These are phyloP conservation scores for Clavariopsis aquatica DNA, from an alignment of 495 filamentous ascomycete species.

Conservation along the genomic window DNA sequence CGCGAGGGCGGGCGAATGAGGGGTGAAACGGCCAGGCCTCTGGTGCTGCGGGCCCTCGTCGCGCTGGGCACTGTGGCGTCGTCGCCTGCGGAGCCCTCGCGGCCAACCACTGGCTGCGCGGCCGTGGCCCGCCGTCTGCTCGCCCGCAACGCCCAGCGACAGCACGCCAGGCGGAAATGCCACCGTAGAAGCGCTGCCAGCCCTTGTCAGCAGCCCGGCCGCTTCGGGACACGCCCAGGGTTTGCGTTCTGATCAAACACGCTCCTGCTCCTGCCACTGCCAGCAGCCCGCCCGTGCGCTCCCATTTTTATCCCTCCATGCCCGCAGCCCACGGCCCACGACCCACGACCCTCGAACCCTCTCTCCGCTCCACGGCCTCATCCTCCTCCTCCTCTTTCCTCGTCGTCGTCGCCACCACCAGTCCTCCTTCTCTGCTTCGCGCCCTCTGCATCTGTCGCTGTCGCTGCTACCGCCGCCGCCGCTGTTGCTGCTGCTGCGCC, in stretches of 20 bases:
- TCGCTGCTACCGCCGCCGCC: neutral
- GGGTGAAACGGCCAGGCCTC: conserved; percentile 19
- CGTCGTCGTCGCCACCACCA: too few relatives aligned
- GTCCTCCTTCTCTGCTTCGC: conserved; percentile 3
- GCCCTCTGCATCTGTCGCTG: neutral
- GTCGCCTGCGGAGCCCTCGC: neutral
- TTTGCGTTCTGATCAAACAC: neutral
- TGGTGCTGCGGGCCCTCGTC: neutral
- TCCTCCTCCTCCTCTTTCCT: neutral
- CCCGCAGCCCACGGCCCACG: too few relatives aligned
- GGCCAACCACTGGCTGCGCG: neutral
- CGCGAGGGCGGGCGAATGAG: neutral
- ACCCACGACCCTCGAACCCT: neutral
- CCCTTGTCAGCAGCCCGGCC: neutral
- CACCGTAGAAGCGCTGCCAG: too few relatives aligned
- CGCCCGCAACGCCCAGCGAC: conserved; percentile 10
- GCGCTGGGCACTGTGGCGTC: conserved; percentile 9
- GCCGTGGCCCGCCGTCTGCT: conserved; percentile 3
- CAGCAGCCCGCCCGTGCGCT: conserved; percentile 14
- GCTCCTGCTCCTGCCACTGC: neutral
- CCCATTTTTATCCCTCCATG: conserved; percentile 27
- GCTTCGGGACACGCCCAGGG: too few relatives aligned
- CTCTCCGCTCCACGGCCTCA: conserved; percentile 6
- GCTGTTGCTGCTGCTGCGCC: conserved; percentile 2
- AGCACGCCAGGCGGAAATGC: conserved; percentile 3